Evolutionary conservation across 1,284 basidiomycete genomes (phyloP), one percentile per base, ranked within the genome.

Genomic region (Rhodotorula mucilaginosa): DNA sequence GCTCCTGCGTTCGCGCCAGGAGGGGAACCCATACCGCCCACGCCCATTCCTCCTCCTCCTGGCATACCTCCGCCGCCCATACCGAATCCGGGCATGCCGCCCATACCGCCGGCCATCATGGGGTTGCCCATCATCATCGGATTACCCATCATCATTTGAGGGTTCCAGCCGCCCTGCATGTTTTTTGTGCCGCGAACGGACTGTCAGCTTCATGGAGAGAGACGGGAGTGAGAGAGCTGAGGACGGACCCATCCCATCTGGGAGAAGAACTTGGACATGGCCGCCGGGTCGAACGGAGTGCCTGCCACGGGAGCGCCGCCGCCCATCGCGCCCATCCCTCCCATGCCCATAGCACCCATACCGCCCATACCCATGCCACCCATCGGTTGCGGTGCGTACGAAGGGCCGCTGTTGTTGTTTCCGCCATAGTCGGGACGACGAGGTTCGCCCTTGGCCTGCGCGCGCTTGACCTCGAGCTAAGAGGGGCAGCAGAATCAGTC

Each of bases 251-350:
- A 72, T 8, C 73, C 70, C 83, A 85, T 84, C 71, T 82, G 83
- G 79, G 84, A 82, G 76, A 85, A 85, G 82, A 85, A 84, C 79
- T 83, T 82, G 18, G 83, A 82, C 84, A 86, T 84, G 16, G 84
- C 84, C 58, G 81, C 79, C 5, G 83, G 82, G 74, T 85, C 84
- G 70, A 85, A 84, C 2, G 69, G 61, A 2, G 71, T 73, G 5
- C 61, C 63, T 4, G 51, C 62, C 73, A 0, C 59, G 66, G 23
- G 68, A 65, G 19, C 66, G 19, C 61, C 18, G 71, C 77, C 71
- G 21, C 72, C 75, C 67, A 70, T 73, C 15, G 69, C 76, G 47
- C 67, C 75, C 7, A 67, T 72, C 12, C 72, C 74, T 58, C 70
- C 76, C 70, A 78, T 78, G 78, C 78, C 39, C 10, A 68, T 72